Evolutionary conservation across 352 stramenopile genomes (phyloP).

Genomic region (Pythium rishiriense): DNA sequence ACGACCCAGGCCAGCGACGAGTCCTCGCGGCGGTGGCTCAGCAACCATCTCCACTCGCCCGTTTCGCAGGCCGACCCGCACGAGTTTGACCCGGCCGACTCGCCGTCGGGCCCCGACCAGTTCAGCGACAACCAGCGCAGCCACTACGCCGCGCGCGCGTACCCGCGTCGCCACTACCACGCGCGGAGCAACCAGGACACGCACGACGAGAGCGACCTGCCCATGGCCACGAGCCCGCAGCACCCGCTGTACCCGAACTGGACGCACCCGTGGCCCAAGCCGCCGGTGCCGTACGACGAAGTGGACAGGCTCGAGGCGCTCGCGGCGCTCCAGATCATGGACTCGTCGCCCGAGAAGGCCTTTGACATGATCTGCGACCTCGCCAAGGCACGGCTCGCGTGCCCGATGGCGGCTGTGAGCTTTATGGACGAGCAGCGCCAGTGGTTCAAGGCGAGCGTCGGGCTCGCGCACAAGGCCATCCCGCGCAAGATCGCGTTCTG

Average conservation of each 20-base stretch:
- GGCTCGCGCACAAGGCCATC: constrained; percentile 74
- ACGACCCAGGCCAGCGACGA: constrained; percentile 37
- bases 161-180: constrained; percentile 14
- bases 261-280: constrained; percentile 72
- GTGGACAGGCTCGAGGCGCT: constrained; percentile 49
- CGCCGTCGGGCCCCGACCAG: constrained; percentile 22
- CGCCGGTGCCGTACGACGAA: constrained; percentile 59
- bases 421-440: constrained; percentile 77
- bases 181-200: constrained; percentile 28
- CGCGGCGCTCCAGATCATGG: constrained; percentile 53
- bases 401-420: constrained; percentile 77
- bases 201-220: constrained; percentile 28
- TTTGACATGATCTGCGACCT: constrained; percentile 84
- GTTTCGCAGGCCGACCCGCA: constrained; percentile 42
- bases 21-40: constrained; percentile 50
- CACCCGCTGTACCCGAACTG: constrained; percentile 35
- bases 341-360: constrained; percentile 55
- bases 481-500: constrained; percentile 82
- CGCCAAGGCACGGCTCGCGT: constrained; percentile 60
- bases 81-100: constrained; percentile 37
- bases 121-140: constrained; percentile 30
- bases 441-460: constrained; percentile 78
- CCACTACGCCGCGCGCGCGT: constrained; percentile 9
- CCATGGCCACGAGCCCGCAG: constrained; percentile 21
- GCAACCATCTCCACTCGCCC: constrained; percentile 66